Conservation (phyloP, 148 eudicot species). For the Simmondsia chinensis region DNA sequence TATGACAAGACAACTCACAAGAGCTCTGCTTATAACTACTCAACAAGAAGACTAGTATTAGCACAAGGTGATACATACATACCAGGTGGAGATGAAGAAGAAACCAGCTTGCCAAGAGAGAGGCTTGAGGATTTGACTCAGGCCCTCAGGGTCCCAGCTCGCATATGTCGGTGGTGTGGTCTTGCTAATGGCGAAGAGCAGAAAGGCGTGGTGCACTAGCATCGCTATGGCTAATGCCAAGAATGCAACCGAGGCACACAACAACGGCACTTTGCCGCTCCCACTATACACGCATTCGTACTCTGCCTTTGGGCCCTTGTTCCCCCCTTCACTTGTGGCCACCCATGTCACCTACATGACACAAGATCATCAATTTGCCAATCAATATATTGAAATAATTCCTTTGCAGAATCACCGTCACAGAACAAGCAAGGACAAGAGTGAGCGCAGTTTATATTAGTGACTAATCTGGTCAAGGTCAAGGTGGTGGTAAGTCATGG, state of each 20-base stretch:
- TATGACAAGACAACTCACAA: neutral
- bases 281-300: slow-evolving; percentile 34
- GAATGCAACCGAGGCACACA: slow-evolving; percentile 31
- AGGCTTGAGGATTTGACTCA: slow-evolving; percentile 30
- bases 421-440: too few species aligned
- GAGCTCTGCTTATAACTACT: neutral
- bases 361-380: neutral
- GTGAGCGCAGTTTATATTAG: too few species aligned
- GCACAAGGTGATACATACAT: neutral
- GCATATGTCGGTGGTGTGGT: slow-evolving; percentile 40
- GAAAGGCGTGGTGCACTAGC: slow-evolving; percentile 36
- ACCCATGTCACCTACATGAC: slow-evolving; percentile 32
- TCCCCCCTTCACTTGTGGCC: neutral
- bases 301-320: slow-evolving; percentile 1
- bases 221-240: slow-evolving; percentile 31
- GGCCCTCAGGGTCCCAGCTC: slow-evolving; percentile 49
- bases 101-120: slow-evolving; percentile 79
- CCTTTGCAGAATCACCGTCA: too few species aligned
- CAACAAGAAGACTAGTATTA: neutral
- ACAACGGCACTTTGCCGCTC: slow-evolving; percentile 32
- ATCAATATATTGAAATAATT: neutral
- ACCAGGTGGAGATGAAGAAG: slow-evolving; percentile 89
- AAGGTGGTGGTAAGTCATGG: too few species aligned
- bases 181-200: slow-evolving; percentile 51
- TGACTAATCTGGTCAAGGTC: too few species aligned